Conservation (phyloP, 2,329 filamentous ascomycete genomes). For the Colletotrichum theobromicola region DNA sequence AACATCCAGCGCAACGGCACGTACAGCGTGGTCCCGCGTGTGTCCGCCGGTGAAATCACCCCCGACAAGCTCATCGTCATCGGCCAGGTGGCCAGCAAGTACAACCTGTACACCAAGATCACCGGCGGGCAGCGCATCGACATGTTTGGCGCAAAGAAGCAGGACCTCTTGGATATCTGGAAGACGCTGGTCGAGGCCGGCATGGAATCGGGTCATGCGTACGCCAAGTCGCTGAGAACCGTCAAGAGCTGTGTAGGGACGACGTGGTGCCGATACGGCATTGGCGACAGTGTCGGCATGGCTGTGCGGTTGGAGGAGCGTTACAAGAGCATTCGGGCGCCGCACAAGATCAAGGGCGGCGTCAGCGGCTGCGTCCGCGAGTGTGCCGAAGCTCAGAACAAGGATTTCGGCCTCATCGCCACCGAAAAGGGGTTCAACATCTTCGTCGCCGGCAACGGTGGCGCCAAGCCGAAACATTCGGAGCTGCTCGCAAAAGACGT, state of each 20-base stretch:
- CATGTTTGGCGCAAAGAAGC: slow-evolving; percentile 89
- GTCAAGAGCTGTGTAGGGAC: slow-evolving; percentile 93
- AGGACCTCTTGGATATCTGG: slow-evolving; percentile 86
- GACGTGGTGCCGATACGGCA: slow-evolving; percentile 88
- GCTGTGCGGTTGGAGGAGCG: slow-evolving; percentile 86
- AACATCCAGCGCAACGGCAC: slow-evolving; percentile 94
- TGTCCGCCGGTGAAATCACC: slow-evolving; percentile 86
- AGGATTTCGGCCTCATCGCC: slow-evolving; percentile 91
- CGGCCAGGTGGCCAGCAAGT: slow-evolving; percentile 84
- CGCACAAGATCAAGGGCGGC: slow-evolving; percentile 91
- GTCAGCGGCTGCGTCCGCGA: slow-evolving; percentile 92
- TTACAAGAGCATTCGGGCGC: slow-evolving; percentile 88
- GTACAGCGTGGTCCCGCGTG: slow-evolving; percentile 84
- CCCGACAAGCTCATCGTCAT: slow-evolving; percentile 85
- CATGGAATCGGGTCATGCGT: slow-evolving; percentile 90
- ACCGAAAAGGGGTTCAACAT: slow-evolving; percentile 95
- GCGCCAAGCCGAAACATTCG: slow-evolving; percentile 81
- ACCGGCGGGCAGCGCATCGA: slow-evolving; percentile 92
- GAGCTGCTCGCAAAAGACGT: slow-evolving; percentile 89
- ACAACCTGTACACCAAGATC: slow-evolving; percentile 87
- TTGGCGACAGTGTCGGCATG: slow-evolving; percentile 91
- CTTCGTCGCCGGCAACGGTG: slow-evolving; percentile 88
- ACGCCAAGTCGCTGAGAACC: slow-evolving; percentile 86
- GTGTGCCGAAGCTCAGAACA: slow-evolving; percentile 90
- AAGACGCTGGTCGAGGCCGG: slow-evolving; percentile 79